Base-by-base conservation (phyloP, 148 eudicot genomes). In the Chenopodium album region DNA sequence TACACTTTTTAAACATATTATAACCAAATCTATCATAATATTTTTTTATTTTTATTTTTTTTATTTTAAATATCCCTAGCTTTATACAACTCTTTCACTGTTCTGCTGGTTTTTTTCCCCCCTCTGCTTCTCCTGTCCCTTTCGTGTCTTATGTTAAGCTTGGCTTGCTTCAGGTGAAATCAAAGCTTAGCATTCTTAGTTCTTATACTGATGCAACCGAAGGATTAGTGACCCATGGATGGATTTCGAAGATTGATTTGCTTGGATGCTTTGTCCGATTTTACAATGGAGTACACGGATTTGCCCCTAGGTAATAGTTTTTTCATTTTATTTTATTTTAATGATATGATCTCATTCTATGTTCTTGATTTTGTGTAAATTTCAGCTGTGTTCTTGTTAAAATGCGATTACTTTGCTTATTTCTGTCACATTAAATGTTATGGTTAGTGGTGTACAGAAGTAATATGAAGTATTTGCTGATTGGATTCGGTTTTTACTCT, bases 241-340 rank as follows among this genome's bases (percentile, higher is more conserved):
- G 99, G 99, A 96, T 96, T 75, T 85, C 95, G 66, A 94, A 90
- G 87, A 91, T 96, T 50, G 99, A 96, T 73, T 86, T 84, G 44
- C 93, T 88, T 89, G 95, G 98, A 59, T 96, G 99, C 85, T 87
- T 86, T 90, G 98, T 96, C 63, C 89, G 86, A 64, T 94, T 96
- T 85, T 96, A 92, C 90, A 96, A 96, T 89, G 98, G 97, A 79
- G 98, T 96, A 59, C 90, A 90, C 85, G 99, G 99, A 86, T 91
- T 94, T 88, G 93, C 88, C 71, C 97, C 97, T 74, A 92, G 99
- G 98, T 90, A 75, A 32, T 78, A 71, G 47, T 60, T 78, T 44
- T 73, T 41, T 56, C 32, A 37, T 22, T 68, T 32, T 59, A 75
- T 32, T 75, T 82, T 78, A 9, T 48, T 59, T 9, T 5, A 23